Evolutionary conservation across 2,329 filamentous ascomycete species (phyloP).

Genomic region (Monilinia vaccinii-corymbosi): DNA sequence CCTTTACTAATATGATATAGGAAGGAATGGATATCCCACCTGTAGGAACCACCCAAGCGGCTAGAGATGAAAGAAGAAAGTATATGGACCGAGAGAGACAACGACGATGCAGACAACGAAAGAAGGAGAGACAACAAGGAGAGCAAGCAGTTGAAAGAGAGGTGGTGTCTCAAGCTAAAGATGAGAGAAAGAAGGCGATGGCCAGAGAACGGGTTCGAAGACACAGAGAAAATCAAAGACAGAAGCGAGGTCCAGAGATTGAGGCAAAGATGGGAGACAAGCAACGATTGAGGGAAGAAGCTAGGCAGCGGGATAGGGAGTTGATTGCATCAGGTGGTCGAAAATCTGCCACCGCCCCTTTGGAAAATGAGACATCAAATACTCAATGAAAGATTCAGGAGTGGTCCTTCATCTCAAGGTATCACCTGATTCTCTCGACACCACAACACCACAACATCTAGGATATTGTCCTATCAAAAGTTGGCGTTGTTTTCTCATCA

Average conservation of each 20-base stretch:
- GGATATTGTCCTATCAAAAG: background rate
- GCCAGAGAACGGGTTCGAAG: slow-evolving; percentile 1
- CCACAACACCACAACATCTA: too few species aligned
- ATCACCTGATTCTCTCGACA: background rate
- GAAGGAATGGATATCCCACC: background rate
- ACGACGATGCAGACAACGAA: slow-evolving; percentile 1
- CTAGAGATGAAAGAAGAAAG: background rate
- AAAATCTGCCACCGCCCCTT: background rate
- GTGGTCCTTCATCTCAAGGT: background rate
- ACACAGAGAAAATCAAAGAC: slow-evolving; percentile 1
- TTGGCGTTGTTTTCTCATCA: background rate
- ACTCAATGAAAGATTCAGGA: background rate
- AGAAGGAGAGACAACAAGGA: slow-evolving; percentile 1
- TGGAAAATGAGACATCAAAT: background rate
- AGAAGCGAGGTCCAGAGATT: background rate
- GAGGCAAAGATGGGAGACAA: background rate
- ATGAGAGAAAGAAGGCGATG: slow-evolving; percentile 4
- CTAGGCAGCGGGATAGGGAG: background rate
- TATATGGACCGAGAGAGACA: slow-evolving; percentile 7
- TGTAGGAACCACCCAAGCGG: background rate
- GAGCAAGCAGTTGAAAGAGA: background rate
- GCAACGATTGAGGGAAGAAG: background rate
- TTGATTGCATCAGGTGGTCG: background rate
- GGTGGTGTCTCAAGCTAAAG: background rate
- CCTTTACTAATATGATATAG: background rate